A percentile compares a stretch with the other conserved stretches of the same genome.
These are phyloP conservation scores for Leishmania guyanensis DNA, from an alignment of 208 protist genomes.

Conservation along the genomic window DNA sequence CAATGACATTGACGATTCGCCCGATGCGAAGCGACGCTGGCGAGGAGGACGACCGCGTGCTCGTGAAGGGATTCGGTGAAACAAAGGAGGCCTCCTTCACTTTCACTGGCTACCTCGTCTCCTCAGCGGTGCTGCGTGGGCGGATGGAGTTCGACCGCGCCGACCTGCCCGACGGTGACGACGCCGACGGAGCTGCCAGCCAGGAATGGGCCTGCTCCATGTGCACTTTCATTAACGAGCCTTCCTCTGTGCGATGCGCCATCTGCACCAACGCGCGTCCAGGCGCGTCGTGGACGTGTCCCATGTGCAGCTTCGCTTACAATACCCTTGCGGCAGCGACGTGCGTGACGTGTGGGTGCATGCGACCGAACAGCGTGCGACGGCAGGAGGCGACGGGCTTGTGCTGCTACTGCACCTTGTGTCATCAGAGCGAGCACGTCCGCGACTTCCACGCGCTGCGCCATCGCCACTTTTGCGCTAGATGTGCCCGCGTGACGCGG, in stretches of 20 bases:
- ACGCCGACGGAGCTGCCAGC: constrained; percentile 13
- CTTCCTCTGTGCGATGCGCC: constrained; percentile 69
- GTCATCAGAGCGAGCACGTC: constrained; percentile 45
- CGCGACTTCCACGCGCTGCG: constrained; percentile 50
- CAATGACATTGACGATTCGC: constrained; percentile 19
- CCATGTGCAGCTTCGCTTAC: constrained; percentile 77
- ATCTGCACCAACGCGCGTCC: constrained; percentile 80
- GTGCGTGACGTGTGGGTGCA: constrained; percentile 76
- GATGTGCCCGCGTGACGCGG: constrained; percentile 48
- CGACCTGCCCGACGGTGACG: constrained; percentile 23
- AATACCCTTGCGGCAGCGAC: constrained; percentile 51
- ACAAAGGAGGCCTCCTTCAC: constrained; percentile 52
- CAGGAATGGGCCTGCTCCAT: constrained; percentile 75
- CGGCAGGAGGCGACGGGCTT: constrained; percentile 21
- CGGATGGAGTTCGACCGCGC: constrained; percentile 58
- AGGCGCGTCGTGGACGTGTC: constrained; percentile 74
- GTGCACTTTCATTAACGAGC: constrained; percentile 85
- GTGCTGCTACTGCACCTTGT: constrained; percentile 39
- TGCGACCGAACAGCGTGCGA: constrained; percentile 36
- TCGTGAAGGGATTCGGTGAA: constrained; percentile 54
- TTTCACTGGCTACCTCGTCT: constrained; percentile 45
- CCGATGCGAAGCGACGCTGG: background rate
- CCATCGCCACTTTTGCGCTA: constrained; percentile 44
- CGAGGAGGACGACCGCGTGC: constrained; percentile 6
- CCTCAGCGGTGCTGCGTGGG: constrained; percentile 43